Conservation (phyloP, 805 yeast species). For the Metschnikowia cubensis region DNA sequence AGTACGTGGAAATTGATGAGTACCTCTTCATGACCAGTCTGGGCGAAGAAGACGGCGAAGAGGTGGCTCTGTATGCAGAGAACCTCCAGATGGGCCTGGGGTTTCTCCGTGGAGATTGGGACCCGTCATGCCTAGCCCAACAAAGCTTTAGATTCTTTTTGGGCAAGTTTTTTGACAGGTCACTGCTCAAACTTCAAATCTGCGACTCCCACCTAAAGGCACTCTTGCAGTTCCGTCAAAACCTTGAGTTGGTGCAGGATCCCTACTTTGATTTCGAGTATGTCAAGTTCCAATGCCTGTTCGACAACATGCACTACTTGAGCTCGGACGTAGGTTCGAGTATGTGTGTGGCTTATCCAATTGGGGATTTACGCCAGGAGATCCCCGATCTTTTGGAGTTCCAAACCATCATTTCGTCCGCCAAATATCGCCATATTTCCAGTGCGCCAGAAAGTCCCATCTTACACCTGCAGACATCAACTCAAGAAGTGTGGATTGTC, state of each 20-base stretch:
- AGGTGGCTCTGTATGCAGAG: slow-evolving; percentile 11
- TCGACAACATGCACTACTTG: background rate
- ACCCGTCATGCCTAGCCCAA: background rate
- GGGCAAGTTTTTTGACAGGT: background rate
- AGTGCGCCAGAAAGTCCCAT: background rate
- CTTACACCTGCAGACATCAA: background rate
- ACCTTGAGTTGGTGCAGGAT: background rate
- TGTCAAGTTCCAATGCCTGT: background rate
- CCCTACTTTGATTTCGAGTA: slow-evolving; percentile 12
- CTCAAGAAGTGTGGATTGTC: background rate
- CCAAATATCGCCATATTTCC: background rate
- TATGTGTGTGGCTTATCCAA: background rate
- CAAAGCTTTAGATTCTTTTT: background rate
- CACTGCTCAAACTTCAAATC: background rate
- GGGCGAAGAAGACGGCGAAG: slow-evolving; percentile 15
- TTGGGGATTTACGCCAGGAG: background rate
- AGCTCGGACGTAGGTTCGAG: background rate
- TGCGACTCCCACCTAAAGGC: background rate
- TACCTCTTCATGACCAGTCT: slow-evolving; percentile 34
- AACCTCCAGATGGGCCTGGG: slow-evolving; percentile 3
- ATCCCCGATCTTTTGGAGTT: slow-evolving; percentile 1
- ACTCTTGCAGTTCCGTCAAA: background rate
- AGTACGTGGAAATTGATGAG: slow-evolving; percentile 44
- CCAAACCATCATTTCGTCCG: background rate
- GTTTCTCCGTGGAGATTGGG: slow-evolving; percentile 1